These are phyloP conservation scores for Peltaster fructicola DNA, from an alignment of 2,329 filamentous ascomycete genomes.

Conservation along the genomic window DNA sequence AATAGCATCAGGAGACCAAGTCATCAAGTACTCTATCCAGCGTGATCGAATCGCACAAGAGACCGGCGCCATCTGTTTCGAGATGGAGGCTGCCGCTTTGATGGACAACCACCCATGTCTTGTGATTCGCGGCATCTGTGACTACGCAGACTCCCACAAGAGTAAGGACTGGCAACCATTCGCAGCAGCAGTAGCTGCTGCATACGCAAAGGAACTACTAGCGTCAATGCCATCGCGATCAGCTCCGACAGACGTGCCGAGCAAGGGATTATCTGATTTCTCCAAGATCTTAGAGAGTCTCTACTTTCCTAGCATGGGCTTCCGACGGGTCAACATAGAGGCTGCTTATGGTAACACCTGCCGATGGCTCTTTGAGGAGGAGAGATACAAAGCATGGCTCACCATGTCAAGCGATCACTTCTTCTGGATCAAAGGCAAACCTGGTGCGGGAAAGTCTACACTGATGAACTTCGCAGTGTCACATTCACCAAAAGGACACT, in stretches of 20 bases:
- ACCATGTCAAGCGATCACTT: too few species aligned
- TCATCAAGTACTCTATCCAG: constrained; percentile 9
- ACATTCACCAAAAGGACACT: constrained; percentile 3
- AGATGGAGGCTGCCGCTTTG: constrained; percentile 13
- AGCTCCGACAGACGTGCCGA: too few species aligned
- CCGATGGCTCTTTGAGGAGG: constrained; percentile 22
- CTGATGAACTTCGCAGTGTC: constrained; percentile 1
- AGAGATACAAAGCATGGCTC: constrained; percentile 22
- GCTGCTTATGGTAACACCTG: constrained; percentile 23
- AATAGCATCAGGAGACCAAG: constrained; percentile 11
- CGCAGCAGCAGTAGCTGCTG: constrained; percentile 9
- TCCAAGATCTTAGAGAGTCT: too few species aligned
- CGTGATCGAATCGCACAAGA: constrained; percentile 5
- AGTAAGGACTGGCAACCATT: constrained; percentile 11
- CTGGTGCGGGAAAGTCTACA: constrained; percentile 1
- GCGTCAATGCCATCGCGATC: too few species aligned
- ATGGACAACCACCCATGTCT: constrained; percentile 12
- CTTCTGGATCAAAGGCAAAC: constrained; percentile 2
- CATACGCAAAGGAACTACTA: constrained; percentile 10
- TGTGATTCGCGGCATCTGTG: constrained; percentile 11
- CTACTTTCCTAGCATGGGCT: constrained; percentile 20
- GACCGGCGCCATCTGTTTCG: constrained; percentile 9
- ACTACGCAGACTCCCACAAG: constrained; percentile 13
- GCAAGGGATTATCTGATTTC: too few species aligned
- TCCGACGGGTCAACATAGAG: constrained; percentile 16